Percentiles rank a stretch among this genome's conserved stretches.
These are phyloP conservation scores for Ganoderma sp. DNA, from an alignment of 1,284 basidiomycete species.

Conservation along the genomic window DNA sequence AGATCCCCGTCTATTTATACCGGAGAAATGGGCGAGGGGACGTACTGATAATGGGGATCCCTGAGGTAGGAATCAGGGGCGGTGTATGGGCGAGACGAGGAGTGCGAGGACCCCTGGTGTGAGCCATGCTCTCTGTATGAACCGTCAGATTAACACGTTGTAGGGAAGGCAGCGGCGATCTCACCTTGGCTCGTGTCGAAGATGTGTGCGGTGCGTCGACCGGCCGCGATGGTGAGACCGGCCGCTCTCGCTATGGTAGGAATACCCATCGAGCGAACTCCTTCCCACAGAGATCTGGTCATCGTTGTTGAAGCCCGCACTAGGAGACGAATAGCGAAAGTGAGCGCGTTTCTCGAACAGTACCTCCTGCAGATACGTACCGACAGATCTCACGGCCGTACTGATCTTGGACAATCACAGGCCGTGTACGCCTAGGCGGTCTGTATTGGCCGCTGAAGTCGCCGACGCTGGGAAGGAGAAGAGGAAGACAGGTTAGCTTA, in stretches of 20 bases:
- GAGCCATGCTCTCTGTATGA: constrained; percentile 13
- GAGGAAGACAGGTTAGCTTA: background rate
- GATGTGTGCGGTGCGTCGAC: constrained; percentile 14
- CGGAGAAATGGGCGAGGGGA: background rate
- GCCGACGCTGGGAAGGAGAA: constrained; percentile 31
- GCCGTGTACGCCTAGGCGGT: constrained; percentile 34
- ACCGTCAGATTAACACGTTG: background rate
- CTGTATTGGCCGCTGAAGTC: constrained; percentile 40
- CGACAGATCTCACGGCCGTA: constrained; percentile 40
- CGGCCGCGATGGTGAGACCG: constrained; percentile 28
- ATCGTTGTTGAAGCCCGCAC: constrained; percentile 37
- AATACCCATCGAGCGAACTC: constrained; percentile 29
- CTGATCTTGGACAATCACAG: constrained; percentile 42
- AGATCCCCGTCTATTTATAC: constrained; percentile 5
- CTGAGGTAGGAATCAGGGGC: constrained; percentile 24
- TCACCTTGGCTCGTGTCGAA: constrained; percentile 17
- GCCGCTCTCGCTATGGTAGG: constrained; percentile 27
- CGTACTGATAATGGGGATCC: constrained; percentile 32
- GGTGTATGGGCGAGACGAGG: constrained; percentile 12
- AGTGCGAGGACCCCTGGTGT: constrained; percentile 17
- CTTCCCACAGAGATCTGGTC: constrained; percentile 32
- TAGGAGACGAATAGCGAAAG: constrained; percentile 10
- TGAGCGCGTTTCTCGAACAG: background rate
- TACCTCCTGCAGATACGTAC: constrained; percentile 16
- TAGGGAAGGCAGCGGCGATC: background rate